Conservation (phyloP, 2,329 filamentous ascomycete genomes). For the Claviceps sp. region DNA sequence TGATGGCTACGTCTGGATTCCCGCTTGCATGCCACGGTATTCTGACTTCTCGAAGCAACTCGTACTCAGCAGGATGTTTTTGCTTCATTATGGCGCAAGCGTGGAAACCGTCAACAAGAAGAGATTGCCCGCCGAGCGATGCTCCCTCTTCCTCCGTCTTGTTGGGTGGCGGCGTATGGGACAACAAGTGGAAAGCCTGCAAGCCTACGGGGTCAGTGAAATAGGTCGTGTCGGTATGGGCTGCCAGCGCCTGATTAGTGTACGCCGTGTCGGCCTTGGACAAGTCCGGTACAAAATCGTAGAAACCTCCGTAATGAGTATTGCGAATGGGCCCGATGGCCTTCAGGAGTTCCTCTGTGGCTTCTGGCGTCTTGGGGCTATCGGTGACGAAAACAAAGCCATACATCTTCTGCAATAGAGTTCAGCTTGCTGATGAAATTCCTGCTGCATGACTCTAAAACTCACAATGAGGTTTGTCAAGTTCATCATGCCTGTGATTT, state of each 20-base stretch:
- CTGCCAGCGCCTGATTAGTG: slow-evolving; percentile 67
- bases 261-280: slow-evolving; percentile 85
- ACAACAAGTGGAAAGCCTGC: slow-evolving; percentile 85
- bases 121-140: slow-evolving; percentile 54
- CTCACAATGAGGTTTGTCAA: slow-evolving; percentile 54
- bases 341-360: slow-evolving; percentile 62
- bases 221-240: slow-evolving; percentile 92
- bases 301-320: slow-evolving; percentile 75
- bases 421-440: slow-evolving; percentile 1
- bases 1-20: slow-evolving; percentile 69
- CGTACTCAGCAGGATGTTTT: slow-evolving; percentile 42
- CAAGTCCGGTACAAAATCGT: slow-evolving; percentile 80
- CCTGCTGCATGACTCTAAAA: background rate
- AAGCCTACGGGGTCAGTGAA: slow-evolving; percentile 86
- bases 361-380: slow-evolving; percentile 52
- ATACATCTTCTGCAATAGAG: slow-evolving; percentile 37
- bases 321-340: slow-evolving; percentile 75
- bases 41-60: slow-evolving; percentile 38
- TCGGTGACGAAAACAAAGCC: slow-evolving; percentile 69
- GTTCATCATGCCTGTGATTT: slow-evolving; percentile 38
- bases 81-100: slow-evolving; percentile 47
- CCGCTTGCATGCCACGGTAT: slow-evolving; percentile 80
- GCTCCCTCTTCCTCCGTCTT: slow-evolving; percentile 17
- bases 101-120: slow-evolving; percentile 77
- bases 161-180: slow-evolving; percentile 39